Evolutionary conservation across 768 basidiomycete genomes (phyloP), one percentile per base, ranked within the genome.

Genomic region (Amylocystis lapponica): DNA sequence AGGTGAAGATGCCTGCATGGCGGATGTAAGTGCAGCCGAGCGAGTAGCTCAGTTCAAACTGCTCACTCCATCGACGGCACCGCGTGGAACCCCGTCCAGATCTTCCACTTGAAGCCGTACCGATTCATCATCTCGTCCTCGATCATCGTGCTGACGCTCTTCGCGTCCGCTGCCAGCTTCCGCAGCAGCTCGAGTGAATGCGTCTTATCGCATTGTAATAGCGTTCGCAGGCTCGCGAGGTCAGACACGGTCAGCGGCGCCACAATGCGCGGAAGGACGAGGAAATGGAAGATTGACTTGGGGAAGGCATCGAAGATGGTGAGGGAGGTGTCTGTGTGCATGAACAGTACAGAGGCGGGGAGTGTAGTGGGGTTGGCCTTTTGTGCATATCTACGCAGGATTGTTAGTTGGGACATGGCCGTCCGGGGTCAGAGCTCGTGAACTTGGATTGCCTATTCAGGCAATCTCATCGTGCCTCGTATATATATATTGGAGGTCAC

Each of bases 231-330:
- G 57, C 69, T 76, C 17, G 69, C 53, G 29, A 89, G 66, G 23
- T 72, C 70, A 9, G 53, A 59, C 38, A 62, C 51, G 36, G 50
- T 59, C 41, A 61, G 30, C 8, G 67, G 56, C 5, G 57, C 53
- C 30, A 34, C 52, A 48, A 61, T 39, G 43, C 72, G 64, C 13
- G 93, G 93, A n/a, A 95, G 70, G 43, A 95, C 63, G 33, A 96
- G 73, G 56, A 92, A 86, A 64, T 96, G 93, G 60, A 90, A 94
- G 43, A 79, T 83, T 4, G 87, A 81, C 63, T 92, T 92, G 4
- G 86, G 86, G 57, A 71, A 92, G 21, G 68, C 74, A 65, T 92
- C 89, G 56, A 78, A 85, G 40, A 92, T 66, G 5, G 81, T 83
- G 35, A 89, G 52, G 7, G 79, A 74, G 39, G 63, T 70, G 19